Conservation (phyloP, 352 stramenopile species). For the Pythium monospermum region DNA sequence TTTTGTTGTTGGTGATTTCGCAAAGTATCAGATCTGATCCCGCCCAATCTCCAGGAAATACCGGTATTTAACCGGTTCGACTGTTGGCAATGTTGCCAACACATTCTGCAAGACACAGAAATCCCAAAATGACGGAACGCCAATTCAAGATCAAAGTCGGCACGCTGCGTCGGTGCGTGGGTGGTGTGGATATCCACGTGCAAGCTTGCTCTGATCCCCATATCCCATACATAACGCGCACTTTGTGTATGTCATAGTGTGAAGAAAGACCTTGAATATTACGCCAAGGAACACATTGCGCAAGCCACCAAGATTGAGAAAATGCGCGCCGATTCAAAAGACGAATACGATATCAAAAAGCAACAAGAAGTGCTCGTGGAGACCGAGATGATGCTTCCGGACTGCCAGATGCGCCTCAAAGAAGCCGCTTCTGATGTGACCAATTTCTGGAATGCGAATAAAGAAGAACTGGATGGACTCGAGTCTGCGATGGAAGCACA, state of each 20-base stretch:
- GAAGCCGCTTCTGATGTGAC: constrained; percentile 52
- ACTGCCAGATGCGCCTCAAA: constrained; percentile 63
- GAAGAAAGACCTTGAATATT: constrained; percentile 83
- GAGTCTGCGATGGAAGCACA: constrained; percentile 35
- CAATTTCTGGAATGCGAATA: constrained; percentile 39
- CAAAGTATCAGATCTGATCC: too few relatives aligned
- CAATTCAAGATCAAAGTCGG: constrained; percentile 85
- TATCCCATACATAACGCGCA: not conserved
- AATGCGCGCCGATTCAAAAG: constrained; percentile 50
- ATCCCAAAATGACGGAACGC: constrained; percentile 66
- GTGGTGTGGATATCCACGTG: not conserved
- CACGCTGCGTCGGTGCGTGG: constrained; percentile 50
- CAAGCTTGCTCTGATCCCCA: not conserved
- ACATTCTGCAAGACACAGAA: too few relatives aligned
- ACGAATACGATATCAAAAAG: constrained; percentile 77
- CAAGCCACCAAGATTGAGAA: constrained; percentile 56
- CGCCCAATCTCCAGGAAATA: too few relatives aligned
- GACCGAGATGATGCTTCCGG: constrained; percentile 76
- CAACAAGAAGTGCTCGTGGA: constrained; percentile 78
- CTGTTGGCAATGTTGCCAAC: too few relatives aligned
- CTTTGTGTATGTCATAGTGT: constrained; percentile 25
- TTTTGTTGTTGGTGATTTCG: too few relatives aligned
- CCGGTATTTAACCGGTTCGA: too few relatives aligned
- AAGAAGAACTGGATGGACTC: constrained; percentile 32
- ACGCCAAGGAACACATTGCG: constrained; percentile 60